Evolutionary conservation across 2,329 filamentous ascomycete genomes (phyloP).

Genomic region (Claviceps arundinis): DNA sequence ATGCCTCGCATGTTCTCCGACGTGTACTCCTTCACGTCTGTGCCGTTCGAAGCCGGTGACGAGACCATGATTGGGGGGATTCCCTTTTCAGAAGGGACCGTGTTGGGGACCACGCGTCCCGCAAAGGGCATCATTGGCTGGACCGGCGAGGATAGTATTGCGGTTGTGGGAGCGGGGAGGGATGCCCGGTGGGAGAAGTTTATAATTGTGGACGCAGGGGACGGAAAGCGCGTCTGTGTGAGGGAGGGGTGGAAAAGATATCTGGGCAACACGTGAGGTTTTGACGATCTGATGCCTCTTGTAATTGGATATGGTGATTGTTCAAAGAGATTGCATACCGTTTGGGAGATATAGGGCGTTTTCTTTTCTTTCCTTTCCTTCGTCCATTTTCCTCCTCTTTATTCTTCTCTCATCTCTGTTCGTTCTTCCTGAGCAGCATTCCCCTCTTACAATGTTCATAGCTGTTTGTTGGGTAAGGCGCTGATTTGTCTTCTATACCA

Average conservation of each 20-base stretch:
- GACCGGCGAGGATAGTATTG: conserved; percentile 58
- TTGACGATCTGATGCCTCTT: background rate
- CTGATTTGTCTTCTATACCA: background rate
- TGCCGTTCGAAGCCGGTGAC: conserved; percentile 72
- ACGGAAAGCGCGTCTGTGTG: conserved; percentile 52
- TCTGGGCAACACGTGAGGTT: conserved; percentile 30
- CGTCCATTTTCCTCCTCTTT: background rate
- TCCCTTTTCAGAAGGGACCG: conserved; percentile 28
- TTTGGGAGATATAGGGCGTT: background rate
- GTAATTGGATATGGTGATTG: background rate
- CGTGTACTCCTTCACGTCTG: conserved; percentile 70
- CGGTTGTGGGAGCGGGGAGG: conserved; percentile 66
- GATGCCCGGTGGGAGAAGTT: conserved; percentile 87
- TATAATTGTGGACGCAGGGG: conserved; percentile 51
- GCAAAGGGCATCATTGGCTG: conserved; percentile 80
- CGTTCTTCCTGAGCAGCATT: too few relatives aligned
- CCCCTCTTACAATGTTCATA: background rate
- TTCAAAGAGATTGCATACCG: background rate
- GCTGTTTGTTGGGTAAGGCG: background rate
- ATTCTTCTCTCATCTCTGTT: too few relatives aligned
- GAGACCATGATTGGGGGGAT: conserved; percentile 41
- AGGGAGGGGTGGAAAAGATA: conserved; percentile 78
- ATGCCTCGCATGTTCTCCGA: conserved; percentile 84
- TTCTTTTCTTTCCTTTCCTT: background rate
- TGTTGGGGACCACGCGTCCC: conserved; percentile 42